A percentile compares a stretch with the other conserved stretches of the same genome.
phyloP scores from a whole-genome alignment of 257 asterid genomes.

The Coffea canephora region DNA sequence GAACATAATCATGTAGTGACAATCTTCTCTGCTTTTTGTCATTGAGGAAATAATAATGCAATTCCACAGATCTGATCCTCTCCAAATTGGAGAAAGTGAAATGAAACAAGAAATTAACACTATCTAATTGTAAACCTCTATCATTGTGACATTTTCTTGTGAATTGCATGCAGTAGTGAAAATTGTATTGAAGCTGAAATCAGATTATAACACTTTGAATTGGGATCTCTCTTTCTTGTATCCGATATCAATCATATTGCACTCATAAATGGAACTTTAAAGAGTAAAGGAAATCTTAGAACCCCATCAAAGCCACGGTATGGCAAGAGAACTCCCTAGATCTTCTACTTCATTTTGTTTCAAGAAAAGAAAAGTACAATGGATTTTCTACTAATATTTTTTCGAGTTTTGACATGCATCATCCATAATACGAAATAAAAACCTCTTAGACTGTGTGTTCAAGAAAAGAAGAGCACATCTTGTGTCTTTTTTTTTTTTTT shows the following conservation, averaged over 20 bases:
- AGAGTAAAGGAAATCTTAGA: background rate
- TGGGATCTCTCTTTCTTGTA: background rate
- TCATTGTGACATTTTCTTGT: background rate
- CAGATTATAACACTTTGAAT: background rate
- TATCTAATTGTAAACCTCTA: background rate
- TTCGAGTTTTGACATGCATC: background rate
- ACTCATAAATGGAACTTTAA: background rate
- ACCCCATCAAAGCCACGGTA: background rate
- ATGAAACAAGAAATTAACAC: background rate
- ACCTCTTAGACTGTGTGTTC: background rate
- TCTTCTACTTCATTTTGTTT: background rate
- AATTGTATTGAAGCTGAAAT: background rate
- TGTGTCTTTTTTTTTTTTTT: too few relatives aligned
- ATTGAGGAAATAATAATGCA: background rate
- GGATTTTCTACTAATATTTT: too few relatives aligned
- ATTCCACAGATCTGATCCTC: background rate
- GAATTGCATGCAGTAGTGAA: background rate
- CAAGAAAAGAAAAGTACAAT: constrained; percentile 4
- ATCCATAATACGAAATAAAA: background rate
- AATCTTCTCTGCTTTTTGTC: background rate
- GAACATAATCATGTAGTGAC: background rate
- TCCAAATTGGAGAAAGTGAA: background rate
- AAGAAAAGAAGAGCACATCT: too few relatives aligned
- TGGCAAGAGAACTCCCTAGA: constrained; percentile 1
- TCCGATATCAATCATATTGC: background rate